Evolutionary conservation across 2,329 filamentous ascomycete genomes (phyloP), one percentile per base, ranked within the genome.

Genomic region (Clonostachys sp.): DNA sequence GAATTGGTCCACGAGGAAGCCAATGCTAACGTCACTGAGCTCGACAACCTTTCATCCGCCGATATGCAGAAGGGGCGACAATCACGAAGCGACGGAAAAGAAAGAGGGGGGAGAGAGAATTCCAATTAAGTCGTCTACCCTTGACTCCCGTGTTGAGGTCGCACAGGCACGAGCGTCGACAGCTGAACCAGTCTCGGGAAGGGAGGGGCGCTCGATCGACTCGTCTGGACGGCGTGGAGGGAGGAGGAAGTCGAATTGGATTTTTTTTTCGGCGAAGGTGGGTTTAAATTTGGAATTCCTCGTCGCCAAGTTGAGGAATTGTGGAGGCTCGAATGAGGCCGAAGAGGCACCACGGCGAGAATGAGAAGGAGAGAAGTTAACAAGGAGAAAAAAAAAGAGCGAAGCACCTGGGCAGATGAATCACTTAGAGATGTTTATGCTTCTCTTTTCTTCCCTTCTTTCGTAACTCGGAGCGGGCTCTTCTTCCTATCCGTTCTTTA

Each of bases 221-320:
- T 50, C 24, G 43, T 20, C 44, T 44, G 24, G 50, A 46, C 34
- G 42, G 30, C 30, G 45, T 41, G 47, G 52, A 49, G 41, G 35
- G 47, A 34, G 48, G 46, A 33, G 45, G 34, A 41, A 24, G 39
- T 35, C 47, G 43, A n/a, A 24, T 35, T 42, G 50, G 36, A 48
- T 45, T 48, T 48, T 48, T 48, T 33, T n/a, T 18, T 18, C 17
- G 35, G 24, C 24, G 24, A 30, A 30, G 45, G 36, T 39, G 34
- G 42, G 20, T 40, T 39, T 42, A 41, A 30, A 41, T 14, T 24
- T 60, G 59, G 61, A 67, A 68, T 72, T 72, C 69, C 65, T 69
- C 60, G 61, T 62, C 52, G 62, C 61, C 61, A 61, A 61, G 60
- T 62, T 63, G 63, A 71, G 70, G 70, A 72, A 74, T 73, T 67